Percentiles rank a stretch among this genome's conserved stretches.
phyloP scores from a whole-genome alignment of 306 rosid species.

The Prunus mume region DNA sequence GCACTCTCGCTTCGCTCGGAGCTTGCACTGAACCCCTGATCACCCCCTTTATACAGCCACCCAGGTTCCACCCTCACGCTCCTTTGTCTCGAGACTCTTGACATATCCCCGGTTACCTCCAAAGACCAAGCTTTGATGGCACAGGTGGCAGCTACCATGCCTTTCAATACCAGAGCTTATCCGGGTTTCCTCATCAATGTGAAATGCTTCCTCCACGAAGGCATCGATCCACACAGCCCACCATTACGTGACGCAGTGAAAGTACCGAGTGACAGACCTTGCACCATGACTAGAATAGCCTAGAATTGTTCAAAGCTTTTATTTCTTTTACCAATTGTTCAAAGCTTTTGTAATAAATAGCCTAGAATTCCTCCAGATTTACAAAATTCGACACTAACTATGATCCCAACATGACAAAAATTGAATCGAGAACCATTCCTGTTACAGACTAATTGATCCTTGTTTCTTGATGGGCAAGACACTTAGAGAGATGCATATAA shows the following conservation, averaged over 20 bases:
- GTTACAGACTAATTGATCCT: too few relatives aligned
- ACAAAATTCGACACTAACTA: too few relatives aligned
- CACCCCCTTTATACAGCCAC: conserved; percentile 79
- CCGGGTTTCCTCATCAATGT: conserved; percentile 36
- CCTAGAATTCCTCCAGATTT: too few relatives aligned
- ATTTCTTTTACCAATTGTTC: too few relatives aligned
- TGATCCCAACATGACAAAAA: too few relatives aligned
- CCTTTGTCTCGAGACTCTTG: conserved; percentile 23
- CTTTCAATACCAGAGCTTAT: conserved; percentile 28
- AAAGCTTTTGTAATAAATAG: too few relatives aligned
- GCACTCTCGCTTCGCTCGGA: conserved; percentile 81
- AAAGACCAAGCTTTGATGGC: conserved; percentile 29
- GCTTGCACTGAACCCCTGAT: conserved; percentile 46
- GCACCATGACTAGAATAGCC: too few relatives aligned
- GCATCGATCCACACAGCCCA: conserved; percentile 40
- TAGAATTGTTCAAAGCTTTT: too few relatives aligned
- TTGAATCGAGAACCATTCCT: too few relatives aligned
- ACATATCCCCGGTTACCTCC: conserved; percentile 36
- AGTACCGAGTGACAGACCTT: too few relatives aligned
- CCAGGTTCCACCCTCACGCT: conserved; percentile 55
- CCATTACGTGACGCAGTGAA: conserved; percentile 23
- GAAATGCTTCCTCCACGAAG: conserved; percentile 47
- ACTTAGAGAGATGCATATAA: too few relatives aligned
- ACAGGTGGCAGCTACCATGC: conserved; percentile 39
- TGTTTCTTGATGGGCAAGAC: too few relatives aligned